Conservation (phyloP, 1,284 basidiomycete species). For the Boletus subluridellus region DNA sequence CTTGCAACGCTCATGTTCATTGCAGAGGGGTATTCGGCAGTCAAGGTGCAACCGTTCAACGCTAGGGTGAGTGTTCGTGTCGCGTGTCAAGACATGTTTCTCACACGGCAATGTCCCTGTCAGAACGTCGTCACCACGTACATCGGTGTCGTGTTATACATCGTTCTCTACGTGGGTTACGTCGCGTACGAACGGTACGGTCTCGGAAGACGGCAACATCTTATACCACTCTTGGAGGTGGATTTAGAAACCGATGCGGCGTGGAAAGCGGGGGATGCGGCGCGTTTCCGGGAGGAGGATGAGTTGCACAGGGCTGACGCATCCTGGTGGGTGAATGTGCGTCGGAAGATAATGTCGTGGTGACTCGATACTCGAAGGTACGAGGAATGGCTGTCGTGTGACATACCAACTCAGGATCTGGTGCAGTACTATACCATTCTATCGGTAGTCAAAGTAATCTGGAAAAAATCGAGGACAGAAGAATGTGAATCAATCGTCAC, state of each 20-base stretch:
- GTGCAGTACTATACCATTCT: not conserved
- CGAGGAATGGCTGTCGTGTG: not conserved
- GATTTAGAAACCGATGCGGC: slow-evolving; percentile 50
- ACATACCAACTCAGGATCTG: not conserved
- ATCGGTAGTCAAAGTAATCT: not conserved
- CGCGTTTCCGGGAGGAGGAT: slow-evolving; percentile 34
- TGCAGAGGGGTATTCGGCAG: slow-evolving; percentile 49
- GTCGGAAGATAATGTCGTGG: not conserved
- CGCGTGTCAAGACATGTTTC: not conserved
- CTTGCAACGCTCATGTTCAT: slow-evolving; percentile 48
- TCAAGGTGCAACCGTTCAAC: slow-evolving; percentile 35
- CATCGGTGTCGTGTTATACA: slow-evolving; percentile 38
- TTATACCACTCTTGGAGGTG: slow-evolving; percentile 37
- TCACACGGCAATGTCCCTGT: not conserved
- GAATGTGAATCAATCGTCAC: not conserved
- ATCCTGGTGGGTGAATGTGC: slow-evolving; percentile 9
- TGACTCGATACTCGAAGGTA: not conserved
- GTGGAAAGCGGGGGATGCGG: slow-evolving; percentile 44
- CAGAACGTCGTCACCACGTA: slow-evolving; percentile 45
- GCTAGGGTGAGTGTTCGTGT: slow-evolving; percentile 26
- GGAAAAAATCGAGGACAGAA: not conserved
- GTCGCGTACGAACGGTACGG: slow-evolving; percentile 31
- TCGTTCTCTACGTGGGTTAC: slow-evolving; percentile 38
- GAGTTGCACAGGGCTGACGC: slow-evolving; percentile 17
- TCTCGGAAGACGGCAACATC: slow-evolving; percentile 22